Evolutionary conservation across 768 basidiomycete species (phyloP).

Genomic region (Mycena galopus): DNA sequence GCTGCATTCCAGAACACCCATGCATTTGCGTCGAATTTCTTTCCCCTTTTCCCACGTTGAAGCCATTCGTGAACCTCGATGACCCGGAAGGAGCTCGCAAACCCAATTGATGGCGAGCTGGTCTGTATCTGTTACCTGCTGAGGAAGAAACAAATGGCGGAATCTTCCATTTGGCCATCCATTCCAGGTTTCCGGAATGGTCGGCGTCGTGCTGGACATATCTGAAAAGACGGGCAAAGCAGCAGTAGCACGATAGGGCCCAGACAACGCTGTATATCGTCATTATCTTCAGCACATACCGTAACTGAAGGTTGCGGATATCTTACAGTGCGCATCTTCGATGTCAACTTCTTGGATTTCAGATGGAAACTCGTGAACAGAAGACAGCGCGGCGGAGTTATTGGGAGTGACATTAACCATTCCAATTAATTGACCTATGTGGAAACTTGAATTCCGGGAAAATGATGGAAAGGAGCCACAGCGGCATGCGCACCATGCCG

Average conservation of each 20-base stretch:
- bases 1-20: conserved; percentile 11
- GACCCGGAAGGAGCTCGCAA: background rate
- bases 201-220: no score
- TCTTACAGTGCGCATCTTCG: no score
- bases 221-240: no score
- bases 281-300: no score
- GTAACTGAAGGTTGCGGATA: no score
- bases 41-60: conserved; percentile 12
- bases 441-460: background rate
- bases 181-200: background rate
- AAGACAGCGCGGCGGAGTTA: no score
- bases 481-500: background rate
- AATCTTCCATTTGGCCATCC: conserved; percentile 11
- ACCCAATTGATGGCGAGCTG: conserved; percentile 1
- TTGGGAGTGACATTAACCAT: background rate
- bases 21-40: background rate
- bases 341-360: no score
- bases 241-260: no score
- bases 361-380: no score
- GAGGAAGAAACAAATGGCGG: background rate
- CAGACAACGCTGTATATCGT: no score
- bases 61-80: background rate
- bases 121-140: background rate
- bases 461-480: background rate
- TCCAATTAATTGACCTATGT: background rate